Evolutionary conservation across 441 rosid species (phyloP), one percentile per base, ranked within the genome.

Genomic region (Brassica hybrid): DNA sequence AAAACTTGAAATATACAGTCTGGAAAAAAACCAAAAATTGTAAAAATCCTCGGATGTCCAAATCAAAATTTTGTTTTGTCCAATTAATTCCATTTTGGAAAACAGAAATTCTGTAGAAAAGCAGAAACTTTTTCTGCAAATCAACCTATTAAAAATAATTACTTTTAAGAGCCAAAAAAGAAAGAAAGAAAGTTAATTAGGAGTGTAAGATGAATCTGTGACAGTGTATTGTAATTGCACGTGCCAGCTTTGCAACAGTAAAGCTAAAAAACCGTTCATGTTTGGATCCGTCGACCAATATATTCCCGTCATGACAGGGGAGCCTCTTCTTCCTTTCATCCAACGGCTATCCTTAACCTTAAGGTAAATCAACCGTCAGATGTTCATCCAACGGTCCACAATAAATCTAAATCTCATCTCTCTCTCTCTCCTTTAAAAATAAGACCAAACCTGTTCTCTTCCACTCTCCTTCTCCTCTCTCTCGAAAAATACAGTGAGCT

Each of bases 311-410:
- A 48, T 69, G 69, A 75, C 54, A 79, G 77, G 79, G 59, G 73
- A 50, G 71, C 52, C 30, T 69, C 71, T 21, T 50, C 69, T 56
- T 54, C 23, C 62, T 71, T 14, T 0, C 9, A 74, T 88, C 97
- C 82, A 84, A 87, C 94, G 95, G 92, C 81, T 74, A 19, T 12
- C 14, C 69, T 23, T 13, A 18, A 11, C n/a, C n/a, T 1, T 1
- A 27, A 19, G 2, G 36, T 50, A 5, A 60, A 64, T 74, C 50
- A 59, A 71, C 89, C 85, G 79, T 80, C 70, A 1, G 85, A 84
- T 80, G 9, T 14, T 52, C 9, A 93, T 91, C 96, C 7, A 5
- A 88, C 91, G 89, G 78, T 4, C 4, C 67, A 27, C 60, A 81
- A 85, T 73, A 64, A 88, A 84, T 85, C 82, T 13, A 72, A 21